Conservation (phyloP, 2,329 filamentous ascomycete genomes). For the Passalora sequoiae region DNA sequence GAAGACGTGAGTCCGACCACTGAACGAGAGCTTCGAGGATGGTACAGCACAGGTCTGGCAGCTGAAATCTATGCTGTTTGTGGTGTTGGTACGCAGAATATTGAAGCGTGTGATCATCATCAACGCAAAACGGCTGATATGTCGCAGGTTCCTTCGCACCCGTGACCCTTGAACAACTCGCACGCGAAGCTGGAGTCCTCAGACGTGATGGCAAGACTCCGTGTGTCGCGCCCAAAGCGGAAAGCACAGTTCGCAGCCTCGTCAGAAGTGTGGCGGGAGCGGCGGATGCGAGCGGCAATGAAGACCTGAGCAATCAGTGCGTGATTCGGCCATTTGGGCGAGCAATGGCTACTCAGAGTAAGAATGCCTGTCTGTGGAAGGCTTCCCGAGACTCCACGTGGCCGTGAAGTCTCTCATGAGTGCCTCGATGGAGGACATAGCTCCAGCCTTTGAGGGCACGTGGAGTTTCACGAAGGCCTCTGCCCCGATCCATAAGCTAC, state of each 20-base stretch:
- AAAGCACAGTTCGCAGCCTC: constrained; percentile 8
- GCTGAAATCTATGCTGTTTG: constrained; percentile 93
- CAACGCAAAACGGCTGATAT: constrained; percentile 15
- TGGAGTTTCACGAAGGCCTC: no score
- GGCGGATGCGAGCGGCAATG: constrained; percentile 27
- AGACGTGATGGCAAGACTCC: constrained; percentile 67
- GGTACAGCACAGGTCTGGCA: constrained; percentile 52
- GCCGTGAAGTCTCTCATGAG: no score
- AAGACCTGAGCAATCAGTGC: constrained; percentile 58
- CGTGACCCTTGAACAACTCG: constrained; percentile 83
- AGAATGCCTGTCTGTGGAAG: no score
- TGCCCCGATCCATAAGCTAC: no score
- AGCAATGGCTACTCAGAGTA: constrained; percentile 84
- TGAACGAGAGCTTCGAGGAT: constrained; percentile 26
- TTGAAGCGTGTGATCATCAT: no score
- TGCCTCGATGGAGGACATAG: no score
- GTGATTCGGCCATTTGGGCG: constrained; percentile 71
- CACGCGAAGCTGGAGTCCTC: constrained; percentile 80
- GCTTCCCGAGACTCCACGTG: no score
- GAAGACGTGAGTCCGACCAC: constrained; percentile 26
- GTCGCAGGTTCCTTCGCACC: constrained; percentile 78
- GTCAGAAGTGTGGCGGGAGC: constrained; percentile 4
- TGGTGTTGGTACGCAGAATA: constrained; percentile 59
- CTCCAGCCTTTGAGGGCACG: no score
- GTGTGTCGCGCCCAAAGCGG: constrained; percentile 44